Conservation (phyloP, 306 rosid genomes). For the Vachellia collinsii region DNA sequence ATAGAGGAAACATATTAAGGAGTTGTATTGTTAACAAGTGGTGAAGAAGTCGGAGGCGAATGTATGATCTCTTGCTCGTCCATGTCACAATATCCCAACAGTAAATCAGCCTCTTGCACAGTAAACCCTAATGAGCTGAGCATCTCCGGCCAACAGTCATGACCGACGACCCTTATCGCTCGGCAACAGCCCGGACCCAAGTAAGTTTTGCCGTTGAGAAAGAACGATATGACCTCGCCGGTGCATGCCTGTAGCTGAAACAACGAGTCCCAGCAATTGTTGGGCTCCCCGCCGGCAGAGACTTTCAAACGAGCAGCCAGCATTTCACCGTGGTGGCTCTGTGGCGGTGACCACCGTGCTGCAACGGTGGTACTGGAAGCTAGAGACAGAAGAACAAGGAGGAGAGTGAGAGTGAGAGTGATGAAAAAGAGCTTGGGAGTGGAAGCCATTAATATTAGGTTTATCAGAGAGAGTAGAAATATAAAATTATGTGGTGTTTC, state of each 20-base stretch:
- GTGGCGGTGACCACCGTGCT: background rate
- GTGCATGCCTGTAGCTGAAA: constrained; percentile 59
- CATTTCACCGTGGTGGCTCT: background rate
- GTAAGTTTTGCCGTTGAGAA: constrained; percentile 54
- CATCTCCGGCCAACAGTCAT: constrained; percentile 68
- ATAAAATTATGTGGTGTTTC: background rate
- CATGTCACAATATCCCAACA: constrained; percentile 50
- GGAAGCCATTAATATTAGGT: constrained; percentile 18
- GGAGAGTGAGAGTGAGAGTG: background rate
- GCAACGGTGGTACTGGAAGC: constrained; percentile 6
- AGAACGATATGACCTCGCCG: constrained; percentile 58
- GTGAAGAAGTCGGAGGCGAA: background rate
- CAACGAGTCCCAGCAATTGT: constrained; percentile 63
- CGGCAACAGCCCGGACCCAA: constrained; percentile 59
- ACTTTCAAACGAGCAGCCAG: constrained; percentile 46
- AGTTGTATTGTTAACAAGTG: background rate
- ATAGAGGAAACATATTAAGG: background rate
- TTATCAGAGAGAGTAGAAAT: background rate
- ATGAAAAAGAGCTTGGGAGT: background rate
- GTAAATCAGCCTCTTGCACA: constrained; percentile 46
- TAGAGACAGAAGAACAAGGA: background rate
- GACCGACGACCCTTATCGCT: constrained; percentile 52
- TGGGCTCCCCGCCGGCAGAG: constrained; percentile 10
- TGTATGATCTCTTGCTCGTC: background rate
- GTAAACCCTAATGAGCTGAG: constrained; percentile 61